Evolutionary conservation across 331 rosid genomes (phyloP).

Genomic region (Quercus phellos): DNA sequence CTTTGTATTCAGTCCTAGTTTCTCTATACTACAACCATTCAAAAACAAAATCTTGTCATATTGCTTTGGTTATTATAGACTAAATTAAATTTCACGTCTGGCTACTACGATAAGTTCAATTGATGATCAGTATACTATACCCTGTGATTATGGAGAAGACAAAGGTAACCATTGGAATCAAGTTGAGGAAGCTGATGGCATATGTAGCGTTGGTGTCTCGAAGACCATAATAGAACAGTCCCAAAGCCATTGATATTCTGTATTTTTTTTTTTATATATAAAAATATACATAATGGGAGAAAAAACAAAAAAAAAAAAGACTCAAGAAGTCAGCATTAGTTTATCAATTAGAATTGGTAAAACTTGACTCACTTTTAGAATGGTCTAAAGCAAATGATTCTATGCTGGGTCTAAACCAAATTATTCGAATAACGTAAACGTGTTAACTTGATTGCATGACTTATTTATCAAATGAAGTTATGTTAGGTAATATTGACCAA

Average conservation of each 20-base stretch:
- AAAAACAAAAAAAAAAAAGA: neutral
- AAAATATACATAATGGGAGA: no score
- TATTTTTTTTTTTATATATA: neutral
- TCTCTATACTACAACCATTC: conserved; percentile 40
- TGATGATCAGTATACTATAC: conserved; percentile 14
- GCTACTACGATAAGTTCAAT: no score
- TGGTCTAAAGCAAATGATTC: no score
- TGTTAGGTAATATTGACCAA: conserved; percentile 22
- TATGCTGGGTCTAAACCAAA: no score
- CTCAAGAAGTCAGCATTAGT: neutral
- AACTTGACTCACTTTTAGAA: neutral
- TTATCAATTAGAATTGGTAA: neutral
- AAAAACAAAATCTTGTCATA: neutral
- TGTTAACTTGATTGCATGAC: no score
- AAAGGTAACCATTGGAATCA: conserved; percentile 61
- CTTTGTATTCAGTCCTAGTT: conserved; percentile 12
- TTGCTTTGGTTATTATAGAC: neutral
- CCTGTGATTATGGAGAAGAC: conserved; percentile 34
- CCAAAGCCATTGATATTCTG: conserved; percentile 55
- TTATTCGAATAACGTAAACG: no score
- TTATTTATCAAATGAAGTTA: no score
- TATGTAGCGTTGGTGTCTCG: conserved; percentile 68
- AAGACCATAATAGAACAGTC: conserved; percentile 57
- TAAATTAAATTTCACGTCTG: no score
- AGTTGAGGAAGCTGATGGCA: conserved; percentile 55